Evolutionary conservation across 2,329 filamentous ascomycete genomes (phyloP), one percentile per base, ranked within the genome.

Genomic region (Aspergillus bombycis): DNA sequence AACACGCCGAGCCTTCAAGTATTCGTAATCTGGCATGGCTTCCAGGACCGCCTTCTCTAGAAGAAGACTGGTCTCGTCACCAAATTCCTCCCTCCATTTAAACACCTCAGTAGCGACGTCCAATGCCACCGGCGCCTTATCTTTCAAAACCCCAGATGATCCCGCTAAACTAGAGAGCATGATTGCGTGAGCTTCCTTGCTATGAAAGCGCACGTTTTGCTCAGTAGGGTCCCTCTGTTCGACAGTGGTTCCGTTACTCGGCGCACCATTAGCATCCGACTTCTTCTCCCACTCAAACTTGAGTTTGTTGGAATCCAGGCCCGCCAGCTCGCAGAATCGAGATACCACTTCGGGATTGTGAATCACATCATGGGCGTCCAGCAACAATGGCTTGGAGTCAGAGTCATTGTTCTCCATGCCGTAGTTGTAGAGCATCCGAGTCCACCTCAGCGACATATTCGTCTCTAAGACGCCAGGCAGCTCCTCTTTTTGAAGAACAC

Each of bases 1-100:
- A n/a, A 74, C 46, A 1, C 70, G 62, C 12, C 66, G 62, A 5
- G 65, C 72, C 62, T 70, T 74, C 57, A 81, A 58, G 64, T 75
- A 80, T 64, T 78, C 74, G 68, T 81, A 81, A 58, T 80, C 77
- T 23, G 72, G 70, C 77, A 80, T 79, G 1, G 77, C 73, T 34
- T 70, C 70, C 43, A 63, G 28, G 16, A 78, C 75, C 28, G 65
- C 64, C 52, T 67, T 65, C 61, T 74, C 70, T 43, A 79, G 55
- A 16, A 67, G 34, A n/a, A 36, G 43, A 14, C 68, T 72, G 8
- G 63, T 50, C 54, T 73, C 67, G 36, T 74, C 70, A 3, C 75
- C 77, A 65, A 77, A 78, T 60, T 79, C 77, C 14, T 68, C 68
- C 57, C 67, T 72, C 79, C 79, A 81, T 61, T 76, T 75, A 32